Evolutionary conservation across 768 basidiomycete species (phyloP), one percentile per base, ranked within the genome.

Genomic region (Phanerochaete sordida): DNA sequence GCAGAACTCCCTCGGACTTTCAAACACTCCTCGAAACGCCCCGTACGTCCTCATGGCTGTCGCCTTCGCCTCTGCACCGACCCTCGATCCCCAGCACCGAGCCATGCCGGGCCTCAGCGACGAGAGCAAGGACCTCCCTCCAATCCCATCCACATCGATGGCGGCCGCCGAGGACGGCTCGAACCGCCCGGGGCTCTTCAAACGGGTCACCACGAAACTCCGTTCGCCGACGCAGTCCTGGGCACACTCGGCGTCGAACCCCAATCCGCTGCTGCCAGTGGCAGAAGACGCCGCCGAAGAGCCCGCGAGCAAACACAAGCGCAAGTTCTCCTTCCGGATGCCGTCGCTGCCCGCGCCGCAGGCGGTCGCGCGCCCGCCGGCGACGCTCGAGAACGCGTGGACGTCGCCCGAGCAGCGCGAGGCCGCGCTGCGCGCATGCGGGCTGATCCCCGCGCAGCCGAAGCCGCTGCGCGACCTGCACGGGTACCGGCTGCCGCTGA

Each of bases 371-470:
- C 30, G 16, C 43, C 39, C 54, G 31, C 24, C 26, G 26, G 44
- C 33, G 49, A 47, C 28, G 9, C 47, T 61, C 26, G 56, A 58
- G 33, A 65, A 65, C 56, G 37, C 61, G 2, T 65, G 51, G 19
- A 63, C 59, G 16, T 57, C 53, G 2, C 53, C 61, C 11, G 64
- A 62, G 54, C 62, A 57, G 44, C 63, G 62, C 16, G 80, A 84
- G 48, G 84, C 83, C 3, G 85, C 86, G 1, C 76, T 87, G 23
- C 79, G 86, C 11, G 84, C 79, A 64, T 79, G 84, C 39, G 85
- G 86, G 0, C 73, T 88, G 37, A 73, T 82, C 1, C 85, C 86
- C 21, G 55, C 63, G 19, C 55, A 62, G 13, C 54, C 61, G 1
- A 21, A 24, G 33, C 59, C 60, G 2, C 47, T 33, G 46, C 51